Conservation (phyloP, 768 basidiomycete genomes). For the Leccinum longicurvipes region DNA sequence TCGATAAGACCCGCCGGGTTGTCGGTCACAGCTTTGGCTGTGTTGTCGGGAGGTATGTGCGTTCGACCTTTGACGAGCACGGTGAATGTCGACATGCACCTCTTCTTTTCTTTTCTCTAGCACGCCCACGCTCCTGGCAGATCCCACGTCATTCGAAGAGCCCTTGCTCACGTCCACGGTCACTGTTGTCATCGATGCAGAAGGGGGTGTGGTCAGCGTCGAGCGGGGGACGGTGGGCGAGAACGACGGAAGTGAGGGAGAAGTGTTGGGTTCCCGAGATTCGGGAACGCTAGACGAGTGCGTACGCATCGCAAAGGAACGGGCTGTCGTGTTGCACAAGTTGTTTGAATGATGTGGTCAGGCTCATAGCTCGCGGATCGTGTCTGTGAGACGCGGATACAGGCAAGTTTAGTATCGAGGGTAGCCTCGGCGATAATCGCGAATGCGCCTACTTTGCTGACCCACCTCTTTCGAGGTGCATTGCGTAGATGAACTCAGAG, state of each 20-base stretch:
- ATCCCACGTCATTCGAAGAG: constrained; percentile 90
- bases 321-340: constrained; percentile 21
- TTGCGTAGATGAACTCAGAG: background rate
- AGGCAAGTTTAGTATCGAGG: background rate
- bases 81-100: background rate
- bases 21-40: constrained; percentile 26
- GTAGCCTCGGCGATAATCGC: background rate
- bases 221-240: constrained; percentile 25
- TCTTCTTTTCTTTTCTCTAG: background rate
- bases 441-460: background rate
- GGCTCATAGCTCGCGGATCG: background rate
- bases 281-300: constrained; percentile 18
- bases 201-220: constrained; percentile 21
- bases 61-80: background rate
- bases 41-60: constrained; percentile 21
- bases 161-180: constrained; percentile 74
- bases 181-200: constrained; percentile 55
- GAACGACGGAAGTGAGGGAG: constrained; percentile 13
- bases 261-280: background rate
- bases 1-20: constrained; percentile 27
- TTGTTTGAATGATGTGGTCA: constrained; percentile 18
- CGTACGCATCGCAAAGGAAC: constrained; percentile 17
- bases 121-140: constrained; percentile 59
- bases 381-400: background rate
- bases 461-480: background rate